Base-by-base conservation (phyloP, 2,329 filamentous ascomycete genomes). In the Nakataea oryzae region DNA sequence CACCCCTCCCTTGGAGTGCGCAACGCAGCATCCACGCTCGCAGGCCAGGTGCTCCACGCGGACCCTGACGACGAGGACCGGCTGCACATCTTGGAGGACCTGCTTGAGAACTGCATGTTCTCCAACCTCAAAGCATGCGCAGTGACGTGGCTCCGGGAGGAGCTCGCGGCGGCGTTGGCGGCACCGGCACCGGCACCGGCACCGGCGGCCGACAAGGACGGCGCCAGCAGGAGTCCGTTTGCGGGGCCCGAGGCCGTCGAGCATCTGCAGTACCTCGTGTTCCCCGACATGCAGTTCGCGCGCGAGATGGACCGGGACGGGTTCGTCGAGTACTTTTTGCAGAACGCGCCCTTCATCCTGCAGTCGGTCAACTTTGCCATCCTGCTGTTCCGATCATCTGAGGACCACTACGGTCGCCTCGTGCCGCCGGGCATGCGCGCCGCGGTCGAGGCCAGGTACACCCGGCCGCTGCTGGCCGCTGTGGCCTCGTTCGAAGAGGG, bases 51-150 rank as follows among this genome's bases (percentile, higher is more conserved):
- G 17, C 75, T 86, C 47, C 85, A 87, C 67, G 76, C 81, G 2
- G 80, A 87, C 64, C 84, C 85, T 0, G 79, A 84, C 29, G 82
- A 85, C 63, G 78, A 81, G 3, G 79, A 82, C 68, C 78, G 85
- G 6, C 74, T 88, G 21, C 77, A 79, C 30, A 88, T 88, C 65
- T 77, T 89, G 11, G 81, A 85, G 61, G 86, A 88, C 68, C 77
- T 87, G 14, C 73, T 88, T 14, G 84, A 87, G 71, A 85, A 87
- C 69, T 87, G 85, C 75, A 79, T 83, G 66, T 87, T 85, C 67
- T 78, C 84, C 2, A 78, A 81, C 0, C 75, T 88, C 50, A 86
- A 86, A 69, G 85, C 82, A 11, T 84, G 82, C 55, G 85, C 85
- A 0, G 78, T 88, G 5, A 78, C 79, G 4, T 88, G 86, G 86